Percentiles rank a stretch among this genome's conserved stretches.
Conservation (phyloP, 768 basidiomycete species). For the Hypholoma sublateritium region DNA sequence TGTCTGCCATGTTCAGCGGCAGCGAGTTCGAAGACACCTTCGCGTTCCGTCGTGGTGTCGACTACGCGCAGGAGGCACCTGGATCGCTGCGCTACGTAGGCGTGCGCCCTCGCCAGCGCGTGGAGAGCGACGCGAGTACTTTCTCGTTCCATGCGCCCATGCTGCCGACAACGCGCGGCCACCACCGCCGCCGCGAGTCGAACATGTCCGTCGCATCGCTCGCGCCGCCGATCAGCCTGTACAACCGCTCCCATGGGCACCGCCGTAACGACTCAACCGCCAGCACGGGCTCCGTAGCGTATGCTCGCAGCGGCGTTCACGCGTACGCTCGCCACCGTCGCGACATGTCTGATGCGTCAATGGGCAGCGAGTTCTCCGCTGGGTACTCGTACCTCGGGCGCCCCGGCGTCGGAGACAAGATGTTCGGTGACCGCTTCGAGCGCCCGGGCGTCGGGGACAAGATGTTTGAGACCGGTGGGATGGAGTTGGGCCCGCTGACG, state of each 20-base stretch:
- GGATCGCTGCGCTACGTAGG: neutral
- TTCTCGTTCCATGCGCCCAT: constrained; percentile 63
- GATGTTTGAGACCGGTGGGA: constrained; percentile 14
- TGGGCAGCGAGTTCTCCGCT: constrained; percentile 53
- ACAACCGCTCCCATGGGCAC: constrained; percentile 54
- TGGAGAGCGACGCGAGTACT: constrained; percentile 76
- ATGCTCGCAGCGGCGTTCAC: constrained; percentile 47
- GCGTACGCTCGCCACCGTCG: constrained; percentile 61
- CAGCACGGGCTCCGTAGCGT: constrained; percentile 56
- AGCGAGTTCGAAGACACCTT: constrained; percentile 78
- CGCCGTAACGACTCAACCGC: constrained; percentile 58
- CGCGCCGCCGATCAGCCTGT: constrained; percentile 69
- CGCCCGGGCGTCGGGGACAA: constrained; percentile 2
- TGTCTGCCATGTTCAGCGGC: constrained; percentile 14
- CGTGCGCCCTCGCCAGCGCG: constrained; percentile 41
- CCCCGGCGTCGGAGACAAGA: constrained; percentile 83
- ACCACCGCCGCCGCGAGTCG: constrained; percentile 65
- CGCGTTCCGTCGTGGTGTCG: constrained; percentile 39
- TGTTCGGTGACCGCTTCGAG: constrained; percentile 60
- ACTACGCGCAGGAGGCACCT: neutral
- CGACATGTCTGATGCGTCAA: constrained; percentile 62
- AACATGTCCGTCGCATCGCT: constrained; percentile 51
- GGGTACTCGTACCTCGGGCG: constrained; percentile 44
- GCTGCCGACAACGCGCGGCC: constrained; percentile 30
- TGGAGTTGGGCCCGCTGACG: constrained; percentile 52